Evolutionary conservation across 2,329 filamentous ascomycete species (phyloP).

Genomic region (Colletotrichum godetiae): DNA sequence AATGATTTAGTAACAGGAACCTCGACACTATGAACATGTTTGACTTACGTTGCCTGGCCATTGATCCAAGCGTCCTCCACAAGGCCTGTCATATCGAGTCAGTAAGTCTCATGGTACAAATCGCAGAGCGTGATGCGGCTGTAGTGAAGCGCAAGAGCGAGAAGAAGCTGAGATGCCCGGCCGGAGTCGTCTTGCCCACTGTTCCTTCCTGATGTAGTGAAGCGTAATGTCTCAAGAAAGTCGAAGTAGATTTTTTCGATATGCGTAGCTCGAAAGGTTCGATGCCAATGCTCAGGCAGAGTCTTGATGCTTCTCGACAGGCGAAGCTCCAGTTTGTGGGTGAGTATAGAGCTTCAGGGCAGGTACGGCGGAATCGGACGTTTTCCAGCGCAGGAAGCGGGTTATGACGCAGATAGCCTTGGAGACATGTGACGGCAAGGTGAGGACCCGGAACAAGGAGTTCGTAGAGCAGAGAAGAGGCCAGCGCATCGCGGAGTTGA

Average conservation of each 20-base stretch:
- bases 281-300: not conserved
- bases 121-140: not conserved
- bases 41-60: conserved; percentile 44
- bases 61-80: conserved; percentile 55
- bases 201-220: conserved; percentile 2
- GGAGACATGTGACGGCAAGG: conserved; percentile 30
- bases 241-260: not conserved
- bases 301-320: not conserved
- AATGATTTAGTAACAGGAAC: conserved; percentile 11
- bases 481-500: conserved; percentile 18
- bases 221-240: not conserved
- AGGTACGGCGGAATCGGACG: conserved; percentile 2
- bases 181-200: not conserved
- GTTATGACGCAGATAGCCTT: conserved; percentile 33
- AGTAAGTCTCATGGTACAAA: conserved; percentile 5
- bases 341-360: not conserved
- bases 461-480: conserved; percentile 13
- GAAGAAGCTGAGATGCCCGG: not conserved
- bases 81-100: conserved; percentile 42
- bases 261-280: not conserved
- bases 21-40: conserved; percentile 2
- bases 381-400: conserved; percentile 8
- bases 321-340: not conserved
- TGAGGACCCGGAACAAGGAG: conserved; percentile 5
- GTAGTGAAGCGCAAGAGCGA: not conserved